A percentile compares a stretch with the other conserved stretches of the same genome.
phyloP scores from a whole-genome alignment of 148 eudicot species.

The Nyssa sinensis region DNA sequence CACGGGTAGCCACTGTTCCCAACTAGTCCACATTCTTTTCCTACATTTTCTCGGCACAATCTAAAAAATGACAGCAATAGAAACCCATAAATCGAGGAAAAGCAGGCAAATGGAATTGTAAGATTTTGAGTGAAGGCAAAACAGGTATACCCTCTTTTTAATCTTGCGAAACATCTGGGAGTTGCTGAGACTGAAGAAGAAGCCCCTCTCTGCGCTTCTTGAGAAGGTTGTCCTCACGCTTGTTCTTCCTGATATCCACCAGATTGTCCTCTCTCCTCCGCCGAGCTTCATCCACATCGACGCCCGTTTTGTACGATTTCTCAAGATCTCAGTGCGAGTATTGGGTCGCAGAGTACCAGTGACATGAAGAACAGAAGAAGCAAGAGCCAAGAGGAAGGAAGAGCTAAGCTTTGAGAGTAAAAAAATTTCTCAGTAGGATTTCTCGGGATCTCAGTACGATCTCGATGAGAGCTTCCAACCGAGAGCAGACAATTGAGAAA shows the following conservation, averaged over 20 bases:
- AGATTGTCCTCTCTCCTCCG: slow-evolving; percentile 84
- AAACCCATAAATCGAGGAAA: slow-evolving; percentile 26
- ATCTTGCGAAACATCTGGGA: slow-evolving; percentile 52
- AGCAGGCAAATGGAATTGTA: background rate
- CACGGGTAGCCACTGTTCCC: too few species aligned
- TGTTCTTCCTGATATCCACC: slow-evolving; percentile 92
- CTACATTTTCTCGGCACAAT: slow-evolving; percentile 5
- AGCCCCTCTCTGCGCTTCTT: slow-evolving; percentile 81
- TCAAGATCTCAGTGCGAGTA: slow-evolving; percentile 63
- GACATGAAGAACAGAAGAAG: too few species aligned
- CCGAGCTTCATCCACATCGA: slow-evolving; percentile 88
- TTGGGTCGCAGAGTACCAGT: slow-evolving; percentile 75
- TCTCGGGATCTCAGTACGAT: too few species aligned
- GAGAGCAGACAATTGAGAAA: too few species aligned
- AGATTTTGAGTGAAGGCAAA: slow-evolving; percentile 8
- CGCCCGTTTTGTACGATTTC: slow-evolving; percentile 82
- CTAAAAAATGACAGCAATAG: too few species aligned
- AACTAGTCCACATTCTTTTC: background rate
- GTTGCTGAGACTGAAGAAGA: slow-evolving; percentile 43
- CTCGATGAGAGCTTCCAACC: too few species aligned
- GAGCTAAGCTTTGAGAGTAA: too few species aligned
- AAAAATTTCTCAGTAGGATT: too few species aligned
- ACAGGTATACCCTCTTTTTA: slow-evolving; percentile 44
- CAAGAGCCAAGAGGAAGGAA: too few species aligned
- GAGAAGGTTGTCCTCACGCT: slow-evolving; percentile 73